A percentile compares a stretch with the other conserved stretches of the same genome.
phyloP scores from a whole-genome alignment of 257 asterid species.

The Lycium barbarum region DNA sequence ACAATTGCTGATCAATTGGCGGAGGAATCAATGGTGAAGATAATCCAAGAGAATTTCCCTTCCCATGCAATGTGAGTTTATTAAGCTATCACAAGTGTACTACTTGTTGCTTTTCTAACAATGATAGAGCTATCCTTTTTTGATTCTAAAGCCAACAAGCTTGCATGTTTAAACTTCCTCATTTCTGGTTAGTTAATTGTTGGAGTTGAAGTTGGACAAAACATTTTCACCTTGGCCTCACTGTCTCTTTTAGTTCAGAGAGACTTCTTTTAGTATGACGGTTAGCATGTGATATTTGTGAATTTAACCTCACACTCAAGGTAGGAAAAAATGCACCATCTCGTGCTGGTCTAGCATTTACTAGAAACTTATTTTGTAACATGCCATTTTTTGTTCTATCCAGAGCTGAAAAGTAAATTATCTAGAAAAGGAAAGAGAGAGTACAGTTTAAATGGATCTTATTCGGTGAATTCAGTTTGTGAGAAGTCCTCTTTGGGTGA shows the following conservation, averaged over 20 bases:
- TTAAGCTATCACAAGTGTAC: background rate
- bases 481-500: background rate
- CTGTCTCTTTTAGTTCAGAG: background rate
- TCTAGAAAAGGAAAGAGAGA: background rate
- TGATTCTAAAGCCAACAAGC: background rate
- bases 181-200: background rate
- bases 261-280: background rate
- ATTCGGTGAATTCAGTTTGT: background rate
- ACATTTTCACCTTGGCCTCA: background rate
- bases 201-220: background rate
- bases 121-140: background rate
- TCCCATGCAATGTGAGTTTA: conserved; percentile 82
- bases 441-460: background rate
- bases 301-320: background rate
- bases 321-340: background rate
- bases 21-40: conserved; percentile 88
- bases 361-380: background rate
- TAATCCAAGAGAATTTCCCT: conserved; percentile 72
- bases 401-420: background rate
- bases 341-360: background rate
- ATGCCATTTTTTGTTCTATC: background rate
- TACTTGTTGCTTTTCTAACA: too few relatives aligned
- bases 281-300: background rate
- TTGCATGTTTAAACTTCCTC: background rate
- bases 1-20: conserved; percentile 95